Conservation (phyloP, 2,329 filamentous ascomycete species). For the Fusarium sp. region DNA sequence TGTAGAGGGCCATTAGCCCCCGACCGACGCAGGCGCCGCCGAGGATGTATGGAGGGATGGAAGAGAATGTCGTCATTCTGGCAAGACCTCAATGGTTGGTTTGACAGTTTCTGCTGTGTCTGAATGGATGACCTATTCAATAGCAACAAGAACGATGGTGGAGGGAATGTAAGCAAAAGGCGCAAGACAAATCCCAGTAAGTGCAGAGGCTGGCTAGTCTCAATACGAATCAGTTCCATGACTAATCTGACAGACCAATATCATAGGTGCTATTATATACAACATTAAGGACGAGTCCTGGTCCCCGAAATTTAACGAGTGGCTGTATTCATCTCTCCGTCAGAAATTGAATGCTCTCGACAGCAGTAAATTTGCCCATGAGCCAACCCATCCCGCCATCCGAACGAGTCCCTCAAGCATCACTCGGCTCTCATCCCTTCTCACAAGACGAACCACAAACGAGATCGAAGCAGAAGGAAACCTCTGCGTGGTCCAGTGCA, state of each 20-base stretch:
- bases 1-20: conserved; percentile 41
- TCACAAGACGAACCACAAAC: not conserved
- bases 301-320: not conserved
- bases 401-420: not conserved
- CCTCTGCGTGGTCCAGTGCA: not conserved
- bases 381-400: not conserved
- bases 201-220: not conserved
- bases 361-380: not conserved
- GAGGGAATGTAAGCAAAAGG: not conserved
- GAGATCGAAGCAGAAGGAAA: not conserved
- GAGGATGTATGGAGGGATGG: conserved; percentile 37
- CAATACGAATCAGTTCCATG: not conserved
- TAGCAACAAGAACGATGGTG: not conserved
- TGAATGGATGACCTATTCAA: not conserved
- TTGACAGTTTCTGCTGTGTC: not conserved
- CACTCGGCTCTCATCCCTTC: not conserved
- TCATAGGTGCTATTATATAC: not conserved
- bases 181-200: not conserved
- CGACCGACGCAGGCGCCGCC: conserved; percentile 40
- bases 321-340: not conserved
- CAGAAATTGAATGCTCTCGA: not conserved
- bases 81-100: not conserved
- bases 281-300: not conserved
- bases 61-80: conserved; percentile 39
- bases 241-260: not conserved